These are phyloP conservation scores for Tetrapisispora pingtungensis DNA, from an alignment of 805 yeast genomes.

Conservation along the genomic window DNA sequence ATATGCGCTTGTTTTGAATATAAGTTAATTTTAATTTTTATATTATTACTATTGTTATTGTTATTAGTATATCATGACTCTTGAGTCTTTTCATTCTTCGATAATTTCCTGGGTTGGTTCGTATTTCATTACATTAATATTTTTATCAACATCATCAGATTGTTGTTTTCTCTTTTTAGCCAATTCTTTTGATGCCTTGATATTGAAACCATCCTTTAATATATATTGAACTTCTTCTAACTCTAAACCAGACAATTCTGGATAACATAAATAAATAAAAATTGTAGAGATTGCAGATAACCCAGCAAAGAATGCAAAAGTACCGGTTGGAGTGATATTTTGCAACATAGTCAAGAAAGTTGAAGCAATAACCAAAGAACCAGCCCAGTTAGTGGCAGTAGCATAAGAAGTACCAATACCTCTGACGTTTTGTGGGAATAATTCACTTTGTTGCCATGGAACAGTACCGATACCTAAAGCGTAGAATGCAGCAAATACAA, in stretches of 20 bases:
- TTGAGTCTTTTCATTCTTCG: slow-evolving; percentile 6
- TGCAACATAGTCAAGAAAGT: slow-evolving; percentile 91
- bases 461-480: slow-evolving; percentile 95
- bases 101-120: slow-evolving; percentile 22
- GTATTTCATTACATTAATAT: slow-evolving; percentile 8
- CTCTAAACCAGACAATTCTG: slow-evolving; percentile 84
- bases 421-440: slow-evolving; percentile 88
- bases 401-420: slow-evolving; percentile 87
- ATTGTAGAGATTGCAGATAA: slow-evolving; percentile 62
- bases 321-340: slow-evolving; percentile 89
- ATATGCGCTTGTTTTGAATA: too few species aligned
- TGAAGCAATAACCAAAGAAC: slow-evolving; percentile 81
- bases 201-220: slow-evolving; percentile 77
- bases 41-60: too few species aligned
- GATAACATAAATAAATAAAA: slow-evolving; percentile 75
- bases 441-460: slow-evolving; percentile 96
- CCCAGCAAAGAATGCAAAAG: slow-evolving; percentile 84
- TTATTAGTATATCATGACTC: too few species aligned
- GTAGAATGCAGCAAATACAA: slow-evolving; percentile 76
- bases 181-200: slow-evolving; percentile 49
- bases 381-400: slow-evolving; percentile 92
- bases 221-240: slow-evolving; percentile 84
- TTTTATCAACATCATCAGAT: slow-evolving; percentile 9
- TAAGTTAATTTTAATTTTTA: too few species aligned
- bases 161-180: slow-evolving; percentile 38